phyloP scores from a whole-genome alignment of 1,139 yeast genomes.

The Keqinozyma sinolaborantium region DNA sequence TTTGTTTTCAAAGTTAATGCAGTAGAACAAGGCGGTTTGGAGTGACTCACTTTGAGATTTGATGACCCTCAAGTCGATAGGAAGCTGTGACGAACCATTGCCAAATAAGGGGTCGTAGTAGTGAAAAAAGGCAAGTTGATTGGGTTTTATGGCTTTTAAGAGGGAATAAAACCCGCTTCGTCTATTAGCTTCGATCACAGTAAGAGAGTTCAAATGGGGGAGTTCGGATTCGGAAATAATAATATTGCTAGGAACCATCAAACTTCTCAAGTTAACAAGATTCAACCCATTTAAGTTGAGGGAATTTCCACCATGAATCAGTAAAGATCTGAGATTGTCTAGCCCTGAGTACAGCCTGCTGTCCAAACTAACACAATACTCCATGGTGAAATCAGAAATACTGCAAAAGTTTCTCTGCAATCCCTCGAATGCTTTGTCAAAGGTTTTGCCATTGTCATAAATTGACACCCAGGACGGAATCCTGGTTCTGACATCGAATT shows the following conservation, averaged over 20 bases:
- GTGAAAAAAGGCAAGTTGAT: background rate
- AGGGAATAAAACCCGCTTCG: background rate
- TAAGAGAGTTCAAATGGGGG: background rate
- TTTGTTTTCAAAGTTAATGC: background rate
- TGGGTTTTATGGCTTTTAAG: background rate
- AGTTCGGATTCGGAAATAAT: background rate
- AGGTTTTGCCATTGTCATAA: background rate
- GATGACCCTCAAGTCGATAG: background rate
- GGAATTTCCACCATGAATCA: background rate
- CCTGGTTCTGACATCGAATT: background rate
- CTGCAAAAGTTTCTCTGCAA: background rate
- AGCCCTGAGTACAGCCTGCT: background rate
- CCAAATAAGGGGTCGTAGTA: background rate
- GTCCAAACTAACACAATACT: background rate
- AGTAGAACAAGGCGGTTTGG: background rate
- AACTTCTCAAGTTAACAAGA: no score
- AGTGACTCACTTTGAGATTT: background rate
- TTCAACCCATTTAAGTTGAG: background rate
- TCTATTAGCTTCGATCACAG: background rate
- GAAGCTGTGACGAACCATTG: background rate
- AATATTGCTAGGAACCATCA: background rate
- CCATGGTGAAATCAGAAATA: background rate
- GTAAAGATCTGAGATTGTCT: background rate
- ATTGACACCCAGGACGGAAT: background rate
- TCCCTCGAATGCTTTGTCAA: background rate